A percentile compares a stretch with the other conserved stretches of the same genome.
These are phyloP conservation scores for Lasiodiplodia citricola DNA, from an alignment of 2,329 filamentous ascomycete species.

Conservation along the genomic window DNA sequence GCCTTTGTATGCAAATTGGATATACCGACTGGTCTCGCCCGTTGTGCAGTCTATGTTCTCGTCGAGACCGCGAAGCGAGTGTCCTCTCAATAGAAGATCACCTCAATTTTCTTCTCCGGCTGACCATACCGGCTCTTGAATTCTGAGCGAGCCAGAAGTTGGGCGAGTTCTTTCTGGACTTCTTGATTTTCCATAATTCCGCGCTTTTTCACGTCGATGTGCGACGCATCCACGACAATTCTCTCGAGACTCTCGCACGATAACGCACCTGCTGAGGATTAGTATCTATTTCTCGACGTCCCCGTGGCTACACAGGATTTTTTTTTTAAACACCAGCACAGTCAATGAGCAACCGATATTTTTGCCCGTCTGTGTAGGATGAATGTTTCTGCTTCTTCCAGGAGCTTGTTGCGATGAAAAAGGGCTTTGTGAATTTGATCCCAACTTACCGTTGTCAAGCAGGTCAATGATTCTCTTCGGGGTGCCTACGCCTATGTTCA, in stretches of 20 bases:
- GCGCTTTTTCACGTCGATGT: conserved; percentile 93
- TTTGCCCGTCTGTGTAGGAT: neutral
- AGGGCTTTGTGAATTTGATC: neutral
- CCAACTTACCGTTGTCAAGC: conserved; percentile 72
- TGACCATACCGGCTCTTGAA: conserved; percentile 71
- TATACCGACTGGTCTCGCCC: neutral
- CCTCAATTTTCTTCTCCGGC: conserved; percentile 23
- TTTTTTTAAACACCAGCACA: neutral
- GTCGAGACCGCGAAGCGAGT: neutral
- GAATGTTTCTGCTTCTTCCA: neutral
- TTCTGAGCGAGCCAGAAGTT: conserved; percentile 72
- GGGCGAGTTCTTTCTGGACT: conserved; percentile 78
- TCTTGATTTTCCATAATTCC: conserved; percentile 96
- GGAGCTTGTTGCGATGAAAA: neutral
- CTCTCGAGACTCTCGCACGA: conserved; percentile 74
- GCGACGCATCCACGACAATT: conserved; percentile 86
- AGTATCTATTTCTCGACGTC: conserved; percentile 20
- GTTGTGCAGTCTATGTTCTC: neutral
- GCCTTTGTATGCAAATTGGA: neutral
- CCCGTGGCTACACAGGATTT: neutral
- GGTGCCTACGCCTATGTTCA: conserved; percentile 89
- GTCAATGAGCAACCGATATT: neutral
- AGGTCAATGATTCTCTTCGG: conserved; percentile 82
- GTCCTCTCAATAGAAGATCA: conserved; percentile 28
- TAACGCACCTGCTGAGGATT: conserved; percentile 62